phyloP scores from a whole-genome alignment of 177 flowering plant genomes.

The Vitis hybrid region DNA sequence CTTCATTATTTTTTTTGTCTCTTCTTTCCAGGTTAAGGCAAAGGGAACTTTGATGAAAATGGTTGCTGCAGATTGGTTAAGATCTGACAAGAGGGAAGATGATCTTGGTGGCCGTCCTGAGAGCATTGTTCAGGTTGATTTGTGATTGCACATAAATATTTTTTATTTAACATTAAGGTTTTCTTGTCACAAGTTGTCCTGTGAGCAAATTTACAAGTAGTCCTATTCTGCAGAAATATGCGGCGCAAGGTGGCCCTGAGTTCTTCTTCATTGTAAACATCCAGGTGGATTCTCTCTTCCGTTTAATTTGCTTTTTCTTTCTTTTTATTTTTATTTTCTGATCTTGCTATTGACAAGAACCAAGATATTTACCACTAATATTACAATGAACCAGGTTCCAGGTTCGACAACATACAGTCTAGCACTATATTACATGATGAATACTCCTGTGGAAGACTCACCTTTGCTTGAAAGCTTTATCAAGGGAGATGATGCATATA shows the following conservation, averaged over 20 bases:
- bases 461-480: slow-evolving; percentile 58
- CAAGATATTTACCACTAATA: slow-evolving; percentile 1
- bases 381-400: slow-evolving; percentile 41
- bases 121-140: slow-evolving; percentile 77
- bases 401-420: slow-evolving; percentile 47
- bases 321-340: background rate
- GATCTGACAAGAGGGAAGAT: slow-evolving; percentile 84
- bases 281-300: slow-evolving; percentile 81
- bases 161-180: slow-evolving; percentile 44
- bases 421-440: slow-evolving; percentile 49
- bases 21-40: slow-evolving; percentile 62
- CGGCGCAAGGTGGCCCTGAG: slow-evolving; percentile 75
- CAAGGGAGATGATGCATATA: slow-evolving; percentile 73
- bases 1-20: background rate
- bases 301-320: background rate
- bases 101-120: slow-evolving; percentile 80
- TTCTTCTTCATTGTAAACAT: slow-evolving; percentile 87
- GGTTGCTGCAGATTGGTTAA: slow-evolving; percentile 93
- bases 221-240: slow-evolving; percentile 62
- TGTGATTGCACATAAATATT: slow-evolving; percentile 49
- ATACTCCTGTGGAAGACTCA: slow-evolving; percentile 35
- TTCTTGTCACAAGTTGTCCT: background rate
- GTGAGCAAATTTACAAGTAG: slow-evolving; percentile 3
- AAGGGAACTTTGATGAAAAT: slow-evolving; percentile 76
- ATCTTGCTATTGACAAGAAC: background rate